These are phyloP conservation scores for Gonapodya sp. DNA, from an alignment of 192 early-diverging fungal species.

Conservation along the genomic window DNA sequence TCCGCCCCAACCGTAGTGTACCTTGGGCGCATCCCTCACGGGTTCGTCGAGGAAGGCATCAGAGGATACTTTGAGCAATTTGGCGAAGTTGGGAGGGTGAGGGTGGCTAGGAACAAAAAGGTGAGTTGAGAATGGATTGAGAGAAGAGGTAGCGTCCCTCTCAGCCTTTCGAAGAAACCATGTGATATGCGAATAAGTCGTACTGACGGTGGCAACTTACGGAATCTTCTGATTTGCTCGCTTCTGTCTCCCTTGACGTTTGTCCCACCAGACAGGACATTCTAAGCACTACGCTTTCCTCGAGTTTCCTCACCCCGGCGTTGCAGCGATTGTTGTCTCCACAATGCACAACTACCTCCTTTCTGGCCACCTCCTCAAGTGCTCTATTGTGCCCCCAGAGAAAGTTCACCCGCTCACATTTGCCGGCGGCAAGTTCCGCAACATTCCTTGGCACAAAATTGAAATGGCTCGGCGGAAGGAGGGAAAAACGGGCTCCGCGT, in stretches of 20 bases:
- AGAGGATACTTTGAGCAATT: constrained; percentile 85
- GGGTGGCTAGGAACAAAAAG: constrained; percentile 79
- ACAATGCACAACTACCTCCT: constrained; percentile 96
- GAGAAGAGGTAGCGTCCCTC: neutral
- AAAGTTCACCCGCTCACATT: constrained; percentile 69
- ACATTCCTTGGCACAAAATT: constrained; percentile 48
- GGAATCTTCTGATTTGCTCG: neutral
- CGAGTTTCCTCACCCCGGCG: constrained; percentile 69
- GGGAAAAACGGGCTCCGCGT: constrained; percentile 26
- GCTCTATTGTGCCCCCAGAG: constrained; percentile 53
- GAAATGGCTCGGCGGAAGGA: constrained; percentile 54
- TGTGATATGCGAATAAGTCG: constrained; percentile 4
- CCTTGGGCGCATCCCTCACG: constrained; percentile 86
- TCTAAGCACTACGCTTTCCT: constrained; percentile 94
- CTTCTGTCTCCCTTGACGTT: neutral
- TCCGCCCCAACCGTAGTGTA: constrained; percentile 64
- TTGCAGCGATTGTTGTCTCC: constrained; percentile 82
- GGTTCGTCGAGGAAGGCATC: constrained; percentile 94
- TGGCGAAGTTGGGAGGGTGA: constrained; percentile 66
- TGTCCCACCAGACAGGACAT: constrained; percentile 51
- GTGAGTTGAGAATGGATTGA: constrained; percentile 7
- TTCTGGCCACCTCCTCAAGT: constrained; percentile 67
- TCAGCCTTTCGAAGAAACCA: neutral
- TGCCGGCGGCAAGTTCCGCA: constrained; percentile 46
- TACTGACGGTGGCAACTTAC: neutral